These are phyloP conservation scores for Ophiocordyceps sinensis DNA, from an alignment of 2,329 filamentous ascomycete genomes.

Conservation along the genomic window DNA sequence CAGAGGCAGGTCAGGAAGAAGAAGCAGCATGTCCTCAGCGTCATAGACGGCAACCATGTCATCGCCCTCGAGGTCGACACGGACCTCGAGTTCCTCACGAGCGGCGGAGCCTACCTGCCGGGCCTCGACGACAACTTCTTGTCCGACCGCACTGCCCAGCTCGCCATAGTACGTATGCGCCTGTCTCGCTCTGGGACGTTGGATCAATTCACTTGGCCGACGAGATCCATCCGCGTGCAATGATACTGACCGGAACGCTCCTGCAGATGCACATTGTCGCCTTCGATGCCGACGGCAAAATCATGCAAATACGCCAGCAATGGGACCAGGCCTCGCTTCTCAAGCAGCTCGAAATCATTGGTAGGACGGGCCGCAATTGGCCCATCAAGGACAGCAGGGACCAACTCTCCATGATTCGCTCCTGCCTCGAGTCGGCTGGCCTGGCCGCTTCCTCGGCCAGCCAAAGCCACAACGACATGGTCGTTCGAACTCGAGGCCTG, in stretches of 20 bases:
- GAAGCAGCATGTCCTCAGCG: constrained; percentile 59
- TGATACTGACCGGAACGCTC: constrained; percentile 1
- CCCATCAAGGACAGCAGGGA: constrained; percentile 80
- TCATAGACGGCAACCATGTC: constrained; percentile 55
- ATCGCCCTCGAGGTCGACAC: constrained; percentile 78
- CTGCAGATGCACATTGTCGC: constrained; percentile 72
- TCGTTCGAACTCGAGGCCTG: constrained; percentile 32
- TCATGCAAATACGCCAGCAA: constrained; percentile 72
- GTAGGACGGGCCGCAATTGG: constrained; percentile 82
- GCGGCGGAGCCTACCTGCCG: constrained; percentile 77
- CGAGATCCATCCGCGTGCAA: too few relatives aligned
- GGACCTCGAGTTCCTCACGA: constrained; percentile 63
- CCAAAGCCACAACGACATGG: constrained; percentile 20
- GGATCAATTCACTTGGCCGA: not conserved
- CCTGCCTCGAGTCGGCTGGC: constrained; percentile 37
- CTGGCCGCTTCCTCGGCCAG: constrained; percentile 14
- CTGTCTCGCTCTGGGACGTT: not conserved
- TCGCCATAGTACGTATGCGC: constrained; percentile 58
- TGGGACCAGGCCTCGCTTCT: constrained; percentile 94
- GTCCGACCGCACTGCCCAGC: constrained; percentile 60
- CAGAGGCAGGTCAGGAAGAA: constrained; percentile 69
- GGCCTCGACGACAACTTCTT: constrained; percentile 90
- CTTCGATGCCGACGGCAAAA: constrained; percentile 65
- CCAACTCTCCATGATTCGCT: constrained; percentile 62
- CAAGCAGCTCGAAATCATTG: constrained; percentile 89